Evolutionary conservation across 352 stramenopile genomes (phyloP), one percentile per base, ranked within the genome.

Genomic region (Ophiocytium majus): DNA sequence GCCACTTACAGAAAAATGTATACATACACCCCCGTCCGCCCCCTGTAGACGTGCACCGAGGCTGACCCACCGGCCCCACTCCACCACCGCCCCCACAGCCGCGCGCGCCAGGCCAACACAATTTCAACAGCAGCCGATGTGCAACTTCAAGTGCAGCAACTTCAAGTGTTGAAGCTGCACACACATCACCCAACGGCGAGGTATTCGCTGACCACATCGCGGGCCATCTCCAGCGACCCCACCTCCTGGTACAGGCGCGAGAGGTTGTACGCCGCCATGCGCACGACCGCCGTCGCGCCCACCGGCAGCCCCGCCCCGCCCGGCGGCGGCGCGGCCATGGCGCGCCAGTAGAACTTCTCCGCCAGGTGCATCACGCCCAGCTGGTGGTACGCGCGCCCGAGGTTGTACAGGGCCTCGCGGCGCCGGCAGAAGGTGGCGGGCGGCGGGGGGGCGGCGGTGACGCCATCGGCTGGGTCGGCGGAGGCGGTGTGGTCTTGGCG

Each of bases 351-450:
- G 31, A 37, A 50, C 19, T 36, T 37, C 36, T 81, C 75, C 31
- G 75, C 75, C 19, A 81, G 5, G 36, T 81, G 32, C 75, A 10
- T 9, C 1, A 81, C 9, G 19, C 75, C 75, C 5, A 78, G 66
- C 66, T 78, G 66, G 35, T 78, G 66, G 75, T 81, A 81, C 19
- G 75, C 75, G n/a, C 75, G 37, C 19, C 34, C 75, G 1, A 81
- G 28, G 36, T 81, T 81, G 36, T 81, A 81, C 31, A 50, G 36
- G 5, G 36, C 75, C 36, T 81, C 75, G 32, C 66, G 32, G 35
- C 32, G 35, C 5, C 17, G 32, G 32, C 32, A 78, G 66, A 76
- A 34, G 31, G 64, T 37, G 34, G 64, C 5, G 64, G 5, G 5
- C 5, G 10, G 31, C 5, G 31, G 34, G 64, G 64, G 31, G 64